Conservation (phyloP, 2,329 filamentous ascomycete species). For the Dactylellina leptospora region DNA sequence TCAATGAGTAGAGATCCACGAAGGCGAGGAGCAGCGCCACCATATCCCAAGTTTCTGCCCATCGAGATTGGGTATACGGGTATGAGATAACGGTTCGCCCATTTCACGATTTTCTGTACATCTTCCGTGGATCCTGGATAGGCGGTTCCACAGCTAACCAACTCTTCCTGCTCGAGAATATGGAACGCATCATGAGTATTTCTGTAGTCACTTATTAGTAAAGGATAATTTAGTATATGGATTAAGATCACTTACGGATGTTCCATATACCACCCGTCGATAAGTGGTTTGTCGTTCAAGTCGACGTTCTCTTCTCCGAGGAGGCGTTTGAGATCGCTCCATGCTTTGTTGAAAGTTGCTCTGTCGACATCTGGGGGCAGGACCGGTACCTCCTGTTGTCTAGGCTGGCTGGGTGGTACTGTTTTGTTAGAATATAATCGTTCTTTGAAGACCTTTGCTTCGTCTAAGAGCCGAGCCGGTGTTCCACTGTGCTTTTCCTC, state of each 20-base stretch:
- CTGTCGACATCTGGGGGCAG: conserved; percentile 61
- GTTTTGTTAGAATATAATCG: conserved; percentile 59
- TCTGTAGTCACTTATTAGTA: conserved; percentile 35
- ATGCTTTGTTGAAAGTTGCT: conserved; percentile 59
- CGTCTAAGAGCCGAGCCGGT: conserved; percentile 60
- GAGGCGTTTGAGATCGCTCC: conserved; percentile 60
- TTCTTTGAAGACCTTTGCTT: conserved; percentile 59
- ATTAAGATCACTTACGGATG: conserved; percentile 58
- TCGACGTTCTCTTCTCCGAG: conserved; percentile 61
- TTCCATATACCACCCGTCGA: conserved; percentile 60
- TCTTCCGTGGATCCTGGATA: conserved; percentile 63
- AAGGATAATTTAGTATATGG: background rate
- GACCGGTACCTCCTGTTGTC: conserved; percentile 58
- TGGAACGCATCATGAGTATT: conserved; percentile 63
- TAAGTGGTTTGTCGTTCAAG: conserved; percentile 61
- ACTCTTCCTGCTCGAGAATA: conserved; percentile 61
- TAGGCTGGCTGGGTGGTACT: conserved; percentile 56
- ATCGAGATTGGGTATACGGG: conserved; percentile 66
- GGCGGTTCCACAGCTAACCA: conserved; percentile 62
- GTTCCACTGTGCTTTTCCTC: conserved; percentile 61
- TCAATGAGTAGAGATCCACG: conserved; percentile 66
- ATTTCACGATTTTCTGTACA: conserved; percentile 63
- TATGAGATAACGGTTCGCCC: conserved; percentile 63
- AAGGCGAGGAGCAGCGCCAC: conserved; percentile 67
- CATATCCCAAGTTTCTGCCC: conserved; percentile 66